phyloP scores from a whole-genome alignment of 2,329 filamentous ascomycete species.

The Fusarium anthophilum region DNA sequence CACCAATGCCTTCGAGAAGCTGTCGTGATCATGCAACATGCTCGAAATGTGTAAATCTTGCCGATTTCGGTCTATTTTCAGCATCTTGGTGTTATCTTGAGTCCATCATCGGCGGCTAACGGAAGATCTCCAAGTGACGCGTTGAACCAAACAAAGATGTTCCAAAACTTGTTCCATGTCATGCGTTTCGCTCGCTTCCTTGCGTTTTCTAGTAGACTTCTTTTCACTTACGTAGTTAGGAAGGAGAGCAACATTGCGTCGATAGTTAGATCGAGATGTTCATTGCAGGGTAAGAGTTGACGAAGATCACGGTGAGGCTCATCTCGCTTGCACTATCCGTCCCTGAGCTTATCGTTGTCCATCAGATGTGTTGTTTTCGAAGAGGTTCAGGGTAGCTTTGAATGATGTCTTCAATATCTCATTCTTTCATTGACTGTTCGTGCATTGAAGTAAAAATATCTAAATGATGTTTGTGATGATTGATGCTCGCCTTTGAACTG shows the following conservation, averaged over 20 bases:
- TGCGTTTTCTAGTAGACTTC: conserved; percentile 14
- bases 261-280: not conserved
- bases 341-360: not conserved
- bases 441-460: not conserved
- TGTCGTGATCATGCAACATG: conserved; percentile 1
- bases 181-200: not conserved
- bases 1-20: conserved; percentile 10
- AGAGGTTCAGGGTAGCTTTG: not conserved
- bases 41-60: not conserved
- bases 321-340: not conserved
- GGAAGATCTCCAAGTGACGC: not conserved
- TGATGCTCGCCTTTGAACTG: not conserved
- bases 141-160: not conserved
- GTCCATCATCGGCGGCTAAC: not conserved
- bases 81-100: not conserved
- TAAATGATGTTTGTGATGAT: accelerated
- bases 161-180: not conserved
- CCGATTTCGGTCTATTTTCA: conserved; percentile 1
- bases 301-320: not conserved
- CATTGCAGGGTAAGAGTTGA: conserved; percentile 1
- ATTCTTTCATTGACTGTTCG: not conserved
- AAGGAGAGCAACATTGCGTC: not conserved
- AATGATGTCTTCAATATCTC: not conserved
- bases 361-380: not conserved
- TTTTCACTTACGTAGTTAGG: conserved; percentile 3